Percentiles rank a stretch among this genome's conserved stretches.
phyloP scores from a whole-genome alignment of 495 filamentous ascomycete species.

The Penicillium longicatenatum region DNA sequence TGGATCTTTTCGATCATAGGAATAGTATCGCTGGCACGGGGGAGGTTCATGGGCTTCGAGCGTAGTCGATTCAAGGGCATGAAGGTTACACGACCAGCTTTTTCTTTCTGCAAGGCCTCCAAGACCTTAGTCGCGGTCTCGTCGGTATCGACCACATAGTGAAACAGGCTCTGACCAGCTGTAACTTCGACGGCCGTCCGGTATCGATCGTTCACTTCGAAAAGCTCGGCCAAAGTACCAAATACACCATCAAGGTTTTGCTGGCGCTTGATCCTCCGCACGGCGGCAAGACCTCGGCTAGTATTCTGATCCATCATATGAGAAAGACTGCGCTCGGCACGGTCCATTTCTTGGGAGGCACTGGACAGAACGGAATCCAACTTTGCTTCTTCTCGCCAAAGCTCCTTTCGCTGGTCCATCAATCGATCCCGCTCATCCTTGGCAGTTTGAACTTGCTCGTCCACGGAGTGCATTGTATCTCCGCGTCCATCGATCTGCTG shows the following conservation, averaged over 20 bases:
- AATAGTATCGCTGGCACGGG: slow-evolving; percentile 81
- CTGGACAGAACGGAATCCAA: slow-evolving; percentile 76
- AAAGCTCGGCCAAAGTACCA: slow-evolving; percentile 87
- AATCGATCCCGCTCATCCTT: slow-evolving; percentile 81
- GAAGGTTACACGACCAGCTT: slow-evolving; percentile 88
- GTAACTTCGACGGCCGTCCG: slow-evolving; percentile 90
- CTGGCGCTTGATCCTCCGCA: slow-evolving; percentile 76
- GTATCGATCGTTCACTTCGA: slow-evolving; percentile 82
- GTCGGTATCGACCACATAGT: slow-evolving; percentile 94
- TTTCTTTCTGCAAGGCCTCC: slow-evolving; percentile 75
- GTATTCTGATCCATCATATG: slow-evolving; percentile 89
- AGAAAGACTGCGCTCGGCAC: slow-evolving; percentile 73
- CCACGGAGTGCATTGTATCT: slow-evolving; percentile 67
- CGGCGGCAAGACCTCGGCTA: slow-evolving; percentile 76
- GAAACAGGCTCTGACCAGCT: slow-evolving; percentile 89
- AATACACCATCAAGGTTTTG: slow-evolving; percentile 83
- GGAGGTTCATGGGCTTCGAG: slow-evolving; percentile 68
- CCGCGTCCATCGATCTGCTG: slow-evolving; percentile 77
- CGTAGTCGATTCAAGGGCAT: slow-evolving; percentile 86
- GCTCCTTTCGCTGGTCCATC: slow-evolving; percentile 83
- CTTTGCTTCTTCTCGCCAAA: slow-evolving; percentile 89
- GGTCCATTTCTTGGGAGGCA: slow-evolving; percentile 69
- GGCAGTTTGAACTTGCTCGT: slow-evolving; percentile 71
- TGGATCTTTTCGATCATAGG: slow-evolving; percentile 84
- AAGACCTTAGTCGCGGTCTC: slow-evolving; percentile 80